Percentiles rank a stretch among this genome's conserved stretches.
Evolutionary conservation across 2,329 filamentous ascomycete genomes (phyloP).

Genomic region (Talaromyces sp.): DNA sequence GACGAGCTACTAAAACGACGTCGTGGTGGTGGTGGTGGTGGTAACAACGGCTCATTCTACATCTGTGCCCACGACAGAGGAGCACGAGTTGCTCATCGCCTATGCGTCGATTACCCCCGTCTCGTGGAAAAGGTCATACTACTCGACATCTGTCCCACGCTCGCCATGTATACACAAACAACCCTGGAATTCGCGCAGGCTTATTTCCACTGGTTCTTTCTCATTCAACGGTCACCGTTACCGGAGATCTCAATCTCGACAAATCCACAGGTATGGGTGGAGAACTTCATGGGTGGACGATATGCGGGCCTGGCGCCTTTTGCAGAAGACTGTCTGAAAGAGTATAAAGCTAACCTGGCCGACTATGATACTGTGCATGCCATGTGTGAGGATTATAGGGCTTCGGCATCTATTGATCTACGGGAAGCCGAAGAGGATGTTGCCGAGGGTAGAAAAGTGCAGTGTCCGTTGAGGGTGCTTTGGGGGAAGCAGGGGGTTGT

Average conservation of each 20-base stretch:
- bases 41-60: slow-evolving; percentile 40
- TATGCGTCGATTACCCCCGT: slow-evolving; percentile 45
- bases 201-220: slow-evolving; percentile 58
- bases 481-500: slow-evolving; percentile 49
- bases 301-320: slow-evolving; percentile 28
- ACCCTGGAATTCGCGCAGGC: slow-evolving; percentile 42
- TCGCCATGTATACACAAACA: slow-evolving; percentile 48
- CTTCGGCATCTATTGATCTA: slow-evolving; percentile 49
- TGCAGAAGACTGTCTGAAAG: slow-evolving; percentile 30
- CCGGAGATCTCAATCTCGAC: slow-evolving; percentile 46
- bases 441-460: slow-evolving; percentile 40
- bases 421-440: slow-evolving; percentile 47
- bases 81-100: slow-evolving; percentile 51
- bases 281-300: slow-evolving; percentile 41
- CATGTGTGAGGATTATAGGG: slow-evolving; percentile 55
- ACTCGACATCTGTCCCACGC: slow-evolving; percentile 53
- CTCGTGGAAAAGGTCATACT: slow-evolving; percentile 43
- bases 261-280: slow-evolving; percentile 37
- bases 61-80: slow-evolving; percentile 56
- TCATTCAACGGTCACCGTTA: slow-evolving; percentile 50
- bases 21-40: too few relatives aligned
- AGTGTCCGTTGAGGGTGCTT: slow-evolving; percentile 46
- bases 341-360: slow-evolving; percentile 41
- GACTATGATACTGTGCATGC: slow-evolving; percentile 43
- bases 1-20: not conserved